A percentile compares a stretch with the other conserved stretches of the same genome.
Conservation (phyloP, 148 eudicot species). For the Camellia sinensis region DNA sequence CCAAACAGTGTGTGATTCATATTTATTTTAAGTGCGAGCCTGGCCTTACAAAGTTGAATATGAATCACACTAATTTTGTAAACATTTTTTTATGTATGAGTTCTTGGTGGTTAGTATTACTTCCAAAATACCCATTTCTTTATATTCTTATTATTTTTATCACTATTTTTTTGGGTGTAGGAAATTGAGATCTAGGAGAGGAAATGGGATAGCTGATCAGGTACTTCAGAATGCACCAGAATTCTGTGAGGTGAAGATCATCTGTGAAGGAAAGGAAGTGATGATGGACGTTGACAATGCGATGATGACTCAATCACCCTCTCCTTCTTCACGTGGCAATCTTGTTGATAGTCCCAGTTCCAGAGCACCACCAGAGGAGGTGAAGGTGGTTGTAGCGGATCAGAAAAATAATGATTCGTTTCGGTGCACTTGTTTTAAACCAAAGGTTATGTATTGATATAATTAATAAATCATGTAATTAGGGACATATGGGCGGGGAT, state of each 20-base stretch:
- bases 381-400: not conserved
- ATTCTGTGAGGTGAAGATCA: slow-evolving; percentile 57
- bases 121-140: not conserved
- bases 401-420: slow-evolving; percentile 12
- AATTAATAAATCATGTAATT: not conserved
- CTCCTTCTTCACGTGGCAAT: slow-evolving; percentile 1
- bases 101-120: not conserved
- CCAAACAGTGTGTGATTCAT: too few species aligned
- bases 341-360: slow-evolving; percentile 9
- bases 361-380: not conserved
- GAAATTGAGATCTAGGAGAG: slow-evolving; percentile 54
- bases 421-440: slow-evolving; percentile 31
- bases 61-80: too few species aligned
- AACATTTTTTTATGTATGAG: too few species aligned
- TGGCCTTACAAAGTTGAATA: too few species aligned
- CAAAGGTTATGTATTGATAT: not conserved
- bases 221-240: slow-evolving; percentile 49
- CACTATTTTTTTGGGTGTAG: slow-evolving; percentile 22
- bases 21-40: too few species aligned
- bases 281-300: not conserved
- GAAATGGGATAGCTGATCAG: slow-evolving; percentile 47
- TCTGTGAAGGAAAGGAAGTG: slow-evolving; percentile 69
- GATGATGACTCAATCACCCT: not conserved
- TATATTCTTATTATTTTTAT: not conserved
- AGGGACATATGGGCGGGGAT: slow-evolving; percentile 21